These are phyloP conservation scores for Xylariaceae sp. DNA, from an alignment of 2,329 filamentous ascomycete species.

Conservation along the genomic window DNA sequence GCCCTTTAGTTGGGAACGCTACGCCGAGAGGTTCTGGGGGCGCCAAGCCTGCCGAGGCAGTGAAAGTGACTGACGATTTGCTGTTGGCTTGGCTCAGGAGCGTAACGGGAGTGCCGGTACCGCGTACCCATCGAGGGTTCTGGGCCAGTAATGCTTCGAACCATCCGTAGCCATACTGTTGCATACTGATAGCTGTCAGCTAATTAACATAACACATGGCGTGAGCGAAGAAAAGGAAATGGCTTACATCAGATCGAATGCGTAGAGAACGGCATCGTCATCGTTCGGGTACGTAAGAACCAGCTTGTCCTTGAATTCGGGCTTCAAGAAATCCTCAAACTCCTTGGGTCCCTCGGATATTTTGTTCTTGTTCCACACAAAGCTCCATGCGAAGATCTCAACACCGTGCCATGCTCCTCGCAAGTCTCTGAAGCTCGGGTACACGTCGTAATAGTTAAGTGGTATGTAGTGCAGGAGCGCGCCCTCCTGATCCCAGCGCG, in stretches of 20 bases:
- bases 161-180: conserved; percentile 22
- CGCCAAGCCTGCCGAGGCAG: conserved; percentile 6
- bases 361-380: conserved; percentile 19
- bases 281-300: conserved; percentile 25
- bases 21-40: not conserved
- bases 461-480: conserved; percentile 21
- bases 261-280: conserved; percentile 22
- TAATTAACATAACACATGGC: not conserved
- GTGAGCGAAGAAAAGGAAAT: too few species aligned
- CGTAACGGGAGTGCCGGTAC: conserved; percentile 11
- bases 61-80: conserved; percentile 12
- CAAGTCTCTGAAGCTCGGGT: conserved; percentile 16
- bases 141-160: conserved; percentile 19
- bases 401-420: conserved; percentile 20
- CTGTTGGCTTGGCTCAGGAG: conserved; percentile 7
- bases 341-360: conserved; percentile 12
- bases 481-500: conserved; percentile 20
- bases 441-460: conserved; percentile 8
- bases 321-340: conserved; percentile 20
- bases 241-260: conserved; percentile 21
- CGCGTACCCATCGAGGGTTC: conserved; percentile 22
- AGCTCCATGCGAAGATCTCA: conserved; percentile 12
- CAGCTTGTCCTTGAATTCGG: conserved; percentile 23
- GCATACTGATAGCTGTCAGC: conserved; percentile 7
- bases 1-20: conserved; percentile 14